Evolutionary conservation across 225 moss, liverwort and hornwort genomes (phyloP).

Genomic region (Rhytidiadelphus loreus): DNA sequence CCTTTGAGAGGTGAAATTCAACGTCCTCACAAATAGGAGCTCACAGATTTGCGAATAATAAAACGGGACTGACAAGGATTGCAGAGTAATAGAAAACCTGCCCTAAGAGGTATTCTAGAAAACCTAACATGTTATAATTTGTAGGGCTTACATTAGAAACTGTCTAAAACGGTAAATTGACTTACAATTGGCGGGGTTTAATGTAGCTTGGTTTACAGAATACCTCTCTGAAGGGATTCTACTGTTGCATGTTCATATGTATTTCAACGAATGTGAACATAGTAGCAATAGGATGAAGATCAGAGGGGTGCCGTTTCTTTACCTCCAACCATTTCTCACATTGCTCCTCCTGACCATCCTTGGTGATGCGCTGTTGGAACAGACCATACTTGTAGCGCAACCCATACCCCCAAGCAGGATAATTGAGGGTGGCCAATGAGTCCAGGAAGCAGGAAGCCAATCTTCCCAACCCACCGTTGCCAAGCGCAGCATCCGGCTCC

Average conservation of each 20-base stretch:
- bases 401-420: slow-evolving; percentile 95
- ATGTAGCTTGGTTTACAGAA: background rate
- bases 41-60: background rate
- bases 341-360: slow-evolving; percentile 74
- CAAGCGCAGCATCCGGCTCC: slow-evolving; percentile 98
- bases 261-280: background rate
- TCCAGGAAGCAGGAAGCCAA: slow-evolving; percentile 92
- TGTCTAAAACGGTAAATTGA: background rate
- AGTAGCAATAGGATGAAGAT: background rate
- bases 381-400: slow-evolving; percentile 92
- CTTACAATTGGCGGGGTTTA: background rate
- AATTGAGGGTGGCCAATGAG: slow-evolving; percentile 85
- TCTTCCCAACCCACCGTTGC: slow-evolving; percentile 91
- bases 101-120: background rate
- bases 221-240: background rate
- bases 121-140: background rate
- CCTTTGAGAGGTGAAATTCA: background rate
- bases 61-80: background rate
- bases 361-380: slow-evolving; percentile 78
- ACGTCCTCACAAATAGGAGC: background rate
- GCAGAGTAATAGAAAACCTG: background rate
- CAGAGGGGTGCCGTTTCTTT: background rate
- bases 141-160: background rate
- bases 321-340: slow-evolving; percentile 95
- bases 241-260: background rate